Evolutionary conservation across 2,329 filamentous ascomycete species (phyloP), one percentile per base, ranked within the genome.

Genomic region (Lachnum nothofagi): DNA sequence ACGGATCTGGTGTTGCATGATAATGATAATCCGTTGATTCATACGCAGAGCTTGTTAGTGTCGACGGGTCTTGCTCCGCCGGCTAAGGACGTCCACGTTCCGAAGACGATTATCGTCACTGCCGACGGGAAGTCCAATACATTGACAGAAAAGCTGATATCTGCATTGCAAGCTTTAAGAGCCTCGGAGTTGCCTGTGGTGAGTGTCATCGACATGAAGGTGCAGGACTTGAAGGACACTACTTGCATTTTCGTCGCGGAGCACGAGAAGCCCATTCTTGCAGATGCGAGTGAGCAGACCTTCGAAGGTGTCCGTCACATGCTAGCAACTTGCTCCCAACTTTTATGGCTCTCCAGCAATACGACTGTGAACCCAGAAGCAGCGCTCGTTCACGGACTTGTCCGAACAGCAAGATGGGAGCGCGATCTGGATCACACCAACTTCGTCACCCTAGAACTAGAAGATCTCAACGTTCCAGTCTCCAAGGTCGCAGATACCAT

Each of bases 161-260:
- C 6, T 12, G 6, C 12, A 29, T 29, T 29, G 25, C 25, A 29
- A 12, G 25, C 12, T 12, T 29, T 29, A 12, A 29, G 12, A 29
- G 25, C 25, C 12, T 58, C 65, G n/a, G 65, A 71, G 38, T 53
- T 49, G 14, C 59, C 68, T 24, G 46, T 70, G 0, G 66, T 67
- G 37, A 61, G 55, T 17, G 46, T 73, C 16, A 63, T 65, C 10
- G 60, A 66, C 4, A 51, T 58, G 1, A 34, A 72, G 1, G 56
- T 64, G 37, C 14, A 55, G 62, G 2, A 71, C 65, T 1, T 66
- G 65, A 34, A 68, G 56, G 44, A 57, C 58, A 10, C 66, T 68
- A 2, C 70, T 2, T 67, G 72, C 20, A 64, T 80, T 6, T 75
- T 76, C 1, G 65, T 80, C 0, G 59, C 76, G 1, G 77, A 80